Conservation (phyloP, 2,329 filamentous ascomycete species). For the Chaetothyriales sp. region DNA sequence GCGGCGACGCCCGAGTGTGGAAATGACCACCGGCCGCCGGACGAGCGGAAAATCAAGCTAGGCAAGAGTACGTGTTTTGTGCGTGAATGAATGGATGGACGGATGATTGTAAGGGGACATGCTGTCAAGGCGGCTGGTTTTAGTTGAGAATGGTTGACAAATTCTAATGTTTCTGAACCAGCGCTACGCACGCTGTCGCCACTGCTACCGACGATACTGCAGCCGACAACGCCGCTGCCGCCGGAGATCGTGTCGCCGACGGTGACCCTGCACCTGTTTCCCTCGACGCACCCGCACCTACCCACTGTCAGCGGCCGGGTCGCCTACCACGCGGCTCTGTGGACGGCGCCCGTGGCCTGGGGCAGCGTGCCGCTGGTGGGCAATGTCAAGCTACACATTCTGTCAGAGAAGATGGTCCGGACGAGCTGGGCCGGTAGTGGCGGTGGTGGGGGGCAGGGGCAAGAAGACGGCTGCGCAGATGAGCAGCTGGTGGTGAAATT, state of each 20-base stretch:
- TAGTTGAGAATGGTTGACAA: too few species aligned
- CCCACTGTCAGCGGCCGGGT: constrained; percentile 84
- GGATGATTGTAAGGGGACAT: too few species aligned
- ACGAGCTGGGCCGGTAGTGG: constrained; percentile 28
- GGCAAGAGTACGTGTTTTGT: constrained; percentile 40
- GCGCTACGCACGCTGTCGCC: constrained; percentile 48
- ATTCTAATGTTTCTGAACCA: background rate
- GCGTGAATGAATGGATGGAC: constrained; percentile 1
- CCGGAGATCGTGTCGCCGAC: constrained; percentile 49
- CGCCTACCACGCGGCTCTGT: constrained; percentile 82
- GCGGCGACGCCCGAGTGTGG: constrained; percentile 1
- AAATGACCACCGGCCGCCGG: constrained; percentile 34
- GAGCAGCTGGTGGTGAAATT: constrained; percentile 88
- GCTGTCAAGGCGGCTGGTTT: background rate
- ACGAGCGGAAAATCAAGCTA: constrained; percentile 48
- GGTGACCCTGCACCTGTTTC: constrained; percentile 51
- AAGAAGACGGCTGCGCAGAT: constrained; percentile 24
- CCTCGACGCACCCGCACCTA: constrained; percentile 50
- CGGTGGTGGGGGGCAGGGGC: too few species aligned
- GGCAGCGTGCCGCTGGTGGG: constrained; percentile 81
- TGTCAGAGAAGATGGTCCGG: constrained; percentile 78
- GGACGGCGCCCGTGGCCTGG: constrained; percentile 94
- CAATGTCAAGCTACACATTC: constrained; percentile 74
- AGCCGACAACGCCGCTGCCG: constrained; percentile 42
- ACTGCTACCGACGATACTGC: constrained; percentile 45